A percentile compares a stretch with the other conserved stretches of the same genome.
Conservation (phyloP, 2,329 filamentous ascomycete genomes). For the Trichoderma oligosporum region DNA sequence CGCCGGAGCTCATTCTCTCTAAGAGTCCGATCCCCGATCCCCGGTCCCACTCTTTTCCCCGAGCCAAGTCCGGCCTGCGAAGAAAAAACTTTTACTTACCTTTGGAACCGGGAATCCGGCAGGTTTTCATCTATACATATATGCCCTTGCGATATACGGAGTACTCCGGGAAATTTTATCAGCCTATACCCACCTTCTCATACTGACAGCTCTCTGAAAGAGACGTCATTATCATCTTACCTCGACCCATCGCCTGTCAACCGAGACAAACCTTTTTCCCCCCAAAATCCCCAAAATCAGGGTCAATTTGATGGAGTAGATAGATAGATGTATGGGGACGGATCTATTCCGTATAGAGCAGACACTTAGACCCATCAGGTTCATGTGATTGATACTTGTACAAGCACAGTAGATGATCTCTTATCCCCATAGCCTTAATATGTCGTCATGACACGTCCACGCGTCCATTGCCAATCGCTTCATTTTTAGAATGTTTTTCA, state of each 20-base stretch:
- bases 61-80: conserved; percentile 9
- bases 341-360: too few species aligned
- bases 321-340: background rate
- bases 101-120: background rate
- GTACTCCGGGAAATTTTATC: background rate
- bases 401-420: background rate
- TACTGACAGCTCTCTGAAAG: background rate
- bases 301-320: too few species aligned
- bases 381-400: background rate
- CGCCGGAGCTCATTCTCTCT: too few species aligned
- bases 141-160: too few species aligned
- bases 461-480: background rate
- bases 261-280: too few species aligned
- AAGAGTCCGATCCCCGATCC: too few species aligned
- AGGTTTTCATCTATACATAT: background rate
- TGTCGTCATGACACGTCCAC: background rate
- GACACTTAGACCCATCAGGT: too few species aligned
- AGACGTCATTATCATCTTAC: background rate
- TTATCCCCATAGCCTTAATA: background rate
- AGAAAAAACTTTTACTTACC: background rate
- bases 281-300: too few species aligned
- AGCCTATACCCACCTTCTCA: background rate
- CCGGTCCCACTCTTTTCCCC: background rate
- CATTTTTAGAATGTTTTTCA: background rate
- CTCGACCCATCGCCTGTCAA: background rate